phyloP scores from a whole-genome alignment of 345 rosid genomes.

The Hevea brasiliensis region DNA sequence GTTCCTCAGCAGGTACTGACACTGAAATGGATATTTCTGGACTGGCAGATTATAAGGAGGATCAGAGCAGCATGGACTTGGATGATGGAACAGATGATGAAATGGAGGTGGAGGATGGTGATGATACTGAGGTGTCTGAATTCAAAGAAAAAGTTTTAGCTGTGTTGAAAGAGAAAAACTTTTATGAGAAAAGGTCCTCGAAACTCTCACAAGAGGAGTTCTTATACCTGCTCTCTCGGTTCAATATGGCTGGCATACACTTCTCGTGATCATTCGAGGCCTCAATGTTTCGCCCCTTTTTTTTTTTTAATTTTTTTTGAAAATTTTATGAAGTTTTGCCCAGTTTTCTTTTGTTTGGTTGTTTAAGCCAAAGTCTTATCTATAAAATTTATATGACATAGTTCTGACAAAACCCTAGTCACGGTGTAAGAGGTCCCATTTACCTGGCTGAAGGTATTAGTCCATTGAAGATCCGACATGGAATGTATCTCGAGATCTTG shows the following conservation, averaged over 20 bases:
- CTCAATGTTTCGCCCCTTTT: background rate
- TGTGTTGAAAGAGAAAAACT: constrained; percentile 67
- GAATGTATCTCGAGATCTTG: too few species aligned
- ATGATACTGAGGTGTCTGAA: constrained; percentile 51
- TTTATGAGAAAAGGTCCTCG: constrained; percentile 75
- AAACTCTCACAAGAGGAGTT: constrained; percentile 79
- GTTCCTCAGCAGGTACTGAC: constrained; percentile 11
- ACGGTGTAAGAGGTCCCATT: too few species aligned
- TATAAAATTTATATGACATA: too few species aligned
- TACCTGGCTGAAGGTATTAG: too few species aligned
- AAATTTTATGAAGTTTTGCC: background rate
- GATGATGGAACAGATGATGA: constrained; percentile 50
- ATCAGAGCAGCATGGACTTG: constrained; percentile 47
- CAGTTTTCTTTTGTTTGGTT: constrained; percentile 11
- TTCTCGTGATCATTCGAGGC: constrained; percentile 40
- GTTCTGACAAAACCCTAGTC: too few species aligned
- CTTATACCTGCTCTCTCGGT: constrained; percentile 70
- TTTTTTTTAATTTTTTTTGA: background rate
- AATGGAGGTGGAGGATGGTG: constrained; percentile 51
- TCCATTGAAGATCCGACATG: too few species aligned
- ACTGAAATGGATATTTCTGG: constrained; percentile 28
- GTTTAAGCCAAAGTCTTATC: too few species aligned
- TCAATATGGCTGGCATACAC: constrained; percentile 86
- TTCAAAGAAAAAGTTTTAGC: constrained; percentile 65
- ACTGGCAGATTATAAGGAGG: constrained; percentile 38